Conservation (phyloP, 345 rosid species). For the Pelargonium nanum region DNA sequence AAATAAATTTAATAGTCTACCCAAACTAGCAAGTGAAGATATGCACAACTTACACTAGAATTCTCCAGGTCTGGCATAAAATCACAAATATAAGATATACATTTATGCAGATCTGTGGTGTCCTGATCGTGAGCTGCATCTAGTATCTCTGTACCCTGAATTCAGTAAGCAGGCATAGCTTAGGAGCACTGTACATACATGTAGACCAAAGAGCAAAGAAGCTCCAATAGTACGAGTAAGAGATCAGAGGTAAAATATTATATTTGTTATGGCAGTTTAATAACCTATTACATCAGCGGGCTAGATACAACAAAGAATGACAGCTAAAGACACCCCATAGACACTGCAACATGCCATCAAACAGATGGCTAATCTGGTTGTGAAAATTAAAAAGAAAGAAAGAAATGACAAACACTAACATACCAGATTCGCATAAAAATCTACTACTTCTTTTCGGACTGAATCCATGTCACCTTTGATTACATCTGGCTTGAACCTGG, state of each 20-base stretch:
- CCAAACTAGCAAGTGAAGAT: not conserved
- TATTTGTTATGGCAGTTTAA: not conserved
- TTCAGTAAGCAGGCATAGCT: slow-evolving; percentile 7
- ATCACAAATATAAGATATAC: slow-evolving; percentile 43
- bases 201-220: not conserved
- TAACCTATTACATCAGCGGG: not conserved
- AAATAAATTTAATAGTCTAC: not conserved
- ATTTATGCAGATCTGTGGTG: slow-evolving; percentile 91
- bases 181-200: not conserved
- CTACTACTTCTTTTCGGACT: not conserved
- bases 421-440: slow-evolving; percentile 28
- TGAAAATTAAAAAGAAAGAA: not conserved
- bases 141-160: slow-evolving; percentile 70
- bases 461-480: not conserved
- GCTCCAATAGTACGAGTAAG: not conserved
- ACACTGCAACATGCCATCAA: not conserved
- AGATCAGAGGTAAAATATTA: not conserved
- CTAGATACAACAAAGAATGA: not conserved
- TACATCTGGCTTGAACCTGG: not conserved
- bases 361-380: not conserved
- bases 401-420: slow-evolving; percentile 6
- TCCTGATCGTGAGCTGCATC: slow-evolving; percentile 90
- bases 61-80: slow-evolving; percentile 32
- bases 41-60: slow-evolving; percentile 37
- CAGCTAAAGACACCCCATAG: not conserved